Evolutionary conservation across 305 asterid genomes (phyloP), one percentile per base, ranked within the genome.

Genomic region (Fraxinus greggii): DNA sequence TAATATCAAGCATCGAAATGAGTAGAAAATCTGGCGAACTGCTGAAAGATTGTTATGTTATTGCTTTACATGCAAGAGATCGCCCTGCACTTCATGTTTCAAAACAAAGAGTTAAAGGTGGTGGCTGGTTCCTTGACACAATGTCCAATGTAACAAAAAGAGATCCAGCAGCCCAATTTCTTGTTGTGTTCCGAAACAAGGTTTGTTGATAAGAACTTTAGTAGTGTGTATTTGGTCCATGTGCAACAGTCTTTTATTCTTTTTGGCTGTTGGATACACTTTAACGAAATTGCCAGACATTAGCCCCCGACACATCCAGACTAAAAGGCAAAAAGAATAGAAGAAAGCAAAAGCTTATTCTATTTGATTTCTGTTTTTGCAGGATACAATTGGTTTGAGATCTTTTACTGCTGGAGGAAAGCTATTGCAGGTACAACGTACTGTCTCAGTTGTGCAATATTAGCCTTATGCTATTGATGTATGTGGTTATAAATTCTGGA

Each of bases 331-430:
- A 77, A 83, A 63, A 42, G 80, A 77, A 32, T 83, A 72, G 67
- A 83, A 29, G 61, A 48, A 38, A 72, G 73, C 21, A 76, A 78
- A 76, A 59, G 76, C 54, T 81, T 76, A 72, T 61, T 85, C 79
- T 86, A 79, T 67, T 82, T 29, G 51, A 33, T 84, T 78, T 29
- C 83, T 76, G 21, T 73, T 83, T 80, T 81, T 86, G 85, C 92
- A 97, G 99, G 98, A 93, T 87, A 90, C 97, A 32, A 91, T 97
- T 86, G 99, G 99, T 83, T 88, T 94, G 83, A 89, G 99, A 90
- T 97, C 99, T 79, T 91, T 97, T 84, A 94, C 99, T 81, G 98
- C 99, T 89, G 99, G 98, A 45, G 99, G 99, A 77, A 97, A 97
- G 89, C 86, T 94, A 82, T 86, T 97, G 81, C 99, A 97, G 98